Conservation (phyloP, 1,139 yeast species). For the Magnusiomyces fungicola region DNA sequence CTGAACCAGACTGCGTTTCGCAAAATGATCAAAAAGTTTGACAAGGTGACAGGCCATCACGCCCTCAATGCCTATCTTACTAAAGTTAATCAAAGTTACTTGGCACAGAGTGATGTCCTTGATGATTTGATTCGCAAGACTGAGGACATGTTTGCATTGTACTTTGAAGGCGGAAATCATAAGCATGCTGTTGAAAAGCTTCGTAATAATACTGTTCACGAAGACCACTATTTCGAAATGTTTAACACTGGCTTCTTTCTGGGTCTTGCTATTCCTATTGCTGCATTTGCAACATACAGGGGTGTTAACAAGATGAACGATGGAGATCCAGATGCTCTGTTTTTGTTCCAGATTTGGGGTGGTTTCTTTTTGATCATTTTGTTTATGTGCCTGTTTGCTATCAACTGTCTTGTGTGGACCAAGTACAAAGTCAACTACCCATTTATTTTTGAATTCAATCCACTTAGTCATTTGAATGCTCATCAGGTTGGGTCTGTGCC, state of each 20-base stretch:
- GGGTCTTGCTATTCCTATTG: constrained; percentile 65
- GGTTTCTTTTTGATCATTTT: constrained; percentile 68
- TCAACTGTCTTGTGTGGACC: constrained; percentile 70
- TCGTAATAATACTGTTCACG: constrained; percentile 42
- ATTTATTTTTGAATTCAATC: constrained; percentile 84
- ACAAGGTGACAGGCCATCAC: constrained; percentile 54
- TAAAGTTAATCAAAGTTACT: constrained; percentile 47
- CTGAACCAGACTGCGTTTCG: constrained; percentile 83
- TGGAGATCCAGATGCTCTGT: constrained; percentile 31
- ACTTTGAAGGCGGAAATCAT: constrained; percentile 65
- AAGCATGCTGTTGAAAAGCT: constrained; percentile 70
- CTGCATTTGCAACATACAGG: constrained; percentile 43
- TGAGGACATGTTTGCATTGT: constrained; percentile 60
- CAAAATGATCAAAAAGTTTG: constrained; percentile 83
- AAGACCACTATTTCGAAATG: constrained; percentile 29
- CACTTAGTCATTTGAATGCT: constrained; percentile 59
- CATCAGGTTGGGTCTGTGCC: constrained; percentile 61
- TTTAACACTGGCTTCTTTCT: constrained; percentile 47
- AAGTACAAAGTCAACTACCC: constrained; percentile 74
- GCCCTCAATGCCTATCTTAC: constrained; percentile 52
- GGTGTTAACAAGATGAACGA: constrained; percentile 37
- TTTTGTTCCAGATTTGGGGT: constrained; percentile 80
- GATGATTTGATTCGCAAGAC: constrained; percentile 55
- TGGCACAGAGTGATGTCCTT: constrained; percentile 56
- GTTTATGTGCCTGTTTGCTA: constrained; percentile 53